Base-by-base conservation (phyloP, 768 basidiomycete species). In the Plicaturopsis crispa region DNA sequence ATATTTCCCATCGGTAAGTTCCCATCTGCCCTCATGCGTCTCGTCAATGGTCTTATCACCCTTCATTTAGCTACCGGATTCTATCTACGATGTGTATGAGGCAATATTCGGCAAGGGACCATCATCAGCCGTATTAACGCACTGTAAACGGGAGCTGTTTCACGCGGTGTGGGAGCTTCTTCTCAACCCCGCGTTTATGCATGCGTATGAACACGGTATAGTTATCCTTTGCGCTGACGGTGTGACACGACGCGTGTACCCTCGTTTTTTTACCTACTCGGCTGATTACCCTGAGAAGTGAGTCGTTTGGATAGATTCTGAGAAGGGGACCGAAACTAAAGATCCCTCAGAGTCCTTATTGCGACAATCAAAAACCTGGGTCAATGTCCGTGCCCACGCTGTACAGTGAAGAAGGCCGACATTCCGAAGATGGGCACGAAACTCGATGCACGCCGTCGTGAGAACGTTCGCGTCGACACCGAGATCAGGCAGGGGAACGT, bases 211-310 rank as follows among this genome's bases (percentile, higher is more conserved):
- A 13, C 46, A 65, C 40, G 62, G 65, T 0, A 55, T 65, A 6
- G 52, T 57, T 1, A 31, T 63, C 1, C 23, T 31, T 5, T 65
- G 56, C 33, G 18, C 17, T 10, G 64, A 66, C 51, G 55, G 57
- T 1, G 44, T 63, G 5, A 11, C 39, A 10, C 52, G 62, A 1
- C 48, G 54, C 12, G 33, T 65, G 4, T 64, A 51, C 44, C 60
- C 60, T 7, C 47, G 57, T 1, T 32, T 67, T 7, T 57, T 61
- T 26, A 60, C 58, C 2, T 62, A 62, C 31, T 57, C 62, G 0
- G 62, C 63, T 12, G 63, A 64, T 48, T 68, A 67, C 41, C 64
- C 61, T 6, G 66, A 68, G 37, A 65, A 65, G 65, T 69, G 43
- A 40, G 57, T 28, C 14, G 14, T 8, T 28, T 28, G 10, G 14